A percentile compares a stretch with the other conserved stretches of the same genome.
These are phyloP conservation scores for Marasmius sp. DNA, from an alignment of 1,284 basidiomycete genomes.

Conservation along the genomic window DNA sequence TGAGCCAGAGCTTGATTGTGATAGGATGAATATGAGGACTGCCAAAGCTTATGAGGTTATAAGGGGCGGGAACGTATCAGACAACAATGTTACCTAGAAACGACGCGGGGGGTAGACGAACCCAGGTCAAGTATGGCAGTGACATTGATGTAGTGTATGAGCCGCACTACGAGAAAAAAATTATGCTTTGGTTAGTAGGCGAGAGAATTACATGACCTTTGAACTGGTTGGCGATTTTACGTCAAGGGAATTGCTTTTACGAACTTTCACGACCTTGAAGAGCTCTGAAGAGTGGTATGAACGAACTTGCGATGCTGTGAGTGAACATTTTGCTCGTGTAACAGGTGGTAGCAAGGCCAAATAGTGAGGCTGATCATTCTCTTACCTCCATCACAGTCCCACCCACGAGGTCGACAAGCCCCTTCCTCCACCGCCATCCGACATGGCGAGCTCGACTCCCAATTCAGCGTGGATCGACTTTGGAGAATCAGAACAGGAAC, in stretches of 20 bases:
- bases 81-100: constrained; percentile 1
- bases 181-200: background rate
- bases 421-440: background rate
- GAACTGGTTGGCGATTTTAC: background rate
- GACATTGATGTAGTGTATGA: background rate
- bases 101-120: background rate
- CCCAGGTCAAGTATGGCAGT: background rate
- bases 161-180: background rate
- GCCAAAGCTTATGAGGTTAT: too few species aligned
- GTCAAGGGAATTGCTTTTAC: background rate
- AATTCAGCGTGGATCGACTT: constrained; percentile 1
- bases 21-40: too few species aligned
- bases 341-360: background rate
- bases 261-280: background rate
- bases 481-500: background rate
- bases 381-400: background rate
- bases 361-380: background rate
- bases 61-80: background rate
- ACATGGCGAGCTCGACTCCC: background rate
- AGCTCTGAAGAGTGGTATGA: background rate
- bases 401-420: background rate
- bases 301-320: background rate
- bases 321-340: background rate
- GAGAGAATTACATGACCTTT: background rate
- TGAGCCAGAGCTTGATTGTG: too few species aligned